Evolutionary conservation across 768 basidiomycete species (phyloP).

Genomic region (Leccinellum luteum): DNA sequence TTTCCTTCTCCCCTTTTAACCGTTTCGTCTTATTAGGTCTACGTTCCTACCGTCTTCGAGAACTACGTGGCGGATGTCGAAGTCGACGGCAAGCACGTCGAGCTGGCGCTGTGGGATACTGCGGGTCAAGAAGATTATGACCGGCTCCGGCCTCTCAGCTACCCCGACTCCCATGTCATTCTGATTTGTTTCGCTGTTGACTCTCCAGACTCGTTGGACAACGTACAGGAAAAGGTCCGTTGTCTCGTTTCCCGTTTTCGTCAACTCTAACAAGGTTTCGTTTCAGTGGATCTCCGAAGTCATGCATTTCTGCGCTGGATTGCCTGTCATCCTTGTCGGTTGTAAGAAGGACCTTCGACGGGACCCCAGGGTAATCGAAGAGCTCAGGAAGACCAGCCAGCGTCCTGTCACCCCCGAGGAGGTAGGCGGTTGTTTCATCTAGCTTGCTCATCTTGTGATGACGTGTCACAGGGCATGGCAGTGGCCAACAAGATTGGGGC

Average conservation of each 20-base stretch:
- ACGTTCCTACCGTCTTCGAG: constrained; percentile 99
- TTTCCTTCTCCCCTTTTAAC: constrained; percentile 1
- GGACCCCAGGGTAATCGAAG: constrained; percentile 90
- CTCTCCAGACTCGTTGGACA: constrained; percentile 96
- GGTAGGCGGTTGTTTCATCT: constrained; percentile 41
- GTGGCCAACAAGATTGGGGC: constrained; percentile 97
- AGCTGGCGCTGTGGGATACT: constrained; percentile 99
- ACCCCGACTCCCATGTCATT: constrained; percentile 99
- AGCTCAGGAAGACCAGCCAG: constrained; percentile 92
- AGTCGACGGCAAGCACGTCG: constrained; percentile 97
- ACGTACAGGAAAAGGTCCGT: constrained; percentile 98
- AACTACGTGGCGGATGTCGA: constrained; percentile 99
- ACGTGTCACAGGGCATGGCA: constrained; percentile 72
- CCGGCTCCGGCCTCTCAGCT: constrained; percentile 94
- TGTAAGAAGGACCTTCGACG: constrained; percentile 99
- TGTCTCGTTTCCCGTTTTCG: constrained; percentile 2
- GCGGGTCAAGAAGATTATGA: constrained; percentile 99
- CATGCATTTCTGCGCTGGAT: constrained; percentile 92
- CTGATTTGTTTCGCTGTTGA: constrained; percentile 99
- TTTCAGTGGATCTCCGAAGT: constrained; percentile 97
- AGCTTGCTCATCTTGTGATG: not conserved
- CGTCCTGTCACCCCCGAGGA: constrained; percentile 93
- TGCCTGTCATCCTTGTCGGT: constrained; percentile 96
- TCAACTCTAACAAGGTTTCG: constrained; percentile 10
- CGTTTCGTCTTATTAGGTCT: constrained; percentile 59